Percentiles rank a stretch among this genome's conserved stretches.
phyloP scores from a whole-genome alignment of 805 yeast genomes.

The Blastobotrys americana region DNA sequence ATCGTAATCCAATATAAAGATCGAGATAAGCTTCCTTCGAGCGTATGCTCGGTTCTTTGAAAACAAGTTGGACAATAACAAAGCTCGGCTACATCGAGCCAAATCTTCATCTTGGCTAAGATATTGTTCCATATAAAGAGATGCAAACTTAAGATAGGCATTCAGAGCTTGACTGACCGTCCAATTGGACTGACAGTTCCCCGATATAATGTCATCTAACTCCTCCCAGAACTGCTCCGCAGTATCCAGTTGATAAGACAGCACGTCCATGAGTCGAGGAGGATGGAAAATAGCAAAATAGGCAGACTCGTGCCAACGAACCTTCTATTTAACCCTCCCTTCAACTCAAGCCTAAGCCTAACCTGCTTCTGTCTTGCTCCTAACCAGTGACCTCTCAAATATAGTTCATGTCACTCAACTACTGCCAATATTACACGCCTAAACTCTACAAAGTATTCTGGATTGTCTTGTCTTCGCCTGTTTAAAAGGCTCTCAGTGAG shows the following conservation, averaged over 20 bases:
- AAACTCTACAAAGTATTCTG: too few species aligned
- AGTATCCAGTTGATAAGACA: conserved; percentile 25
- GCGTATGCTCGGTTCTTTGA: conserved; percentile 44
- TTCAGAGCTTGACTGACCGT: conserved; percentile 21
- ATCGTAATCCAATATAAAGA: conserved; percentile 27
- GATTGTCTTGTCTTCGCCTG: too few species aligned
- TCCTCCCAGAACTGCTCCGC: conserved; percentile 28
- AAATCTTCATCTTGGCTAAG: conserved; percentile 32
- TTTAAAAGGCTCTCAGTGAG: too few species aligned
- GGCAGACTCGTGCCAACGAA: too few species aligned
- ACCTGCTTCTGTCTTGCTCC: too few species aligned
- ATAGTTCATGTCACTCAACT: too few species aligned
- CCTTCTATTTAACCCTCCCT: too few species aligned
- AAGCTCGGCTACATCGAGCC: conserved; percentile 39
- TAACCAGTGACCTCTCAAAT: too few species aligned
- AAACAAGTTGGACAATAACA: conserved; percentile 44
- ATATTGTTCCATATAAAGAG: conserved; percentile 22
- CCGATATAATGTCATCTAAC: conserved; percentile 40
- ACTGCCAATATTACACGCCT: too few species aligned
- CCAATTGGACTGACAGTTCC: conserved; percentile 36
- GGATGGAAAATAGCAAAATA: too few species aligned
- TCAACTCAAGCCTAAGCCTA: too few species aligned
- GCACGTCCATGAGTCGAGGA: conserved; percentile 24
- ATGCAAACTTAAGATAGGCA: conserved; percentile 23
- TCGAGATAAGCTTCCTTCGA: conserved; percentile 30